A percentile compares a stretch with the other conserved stretches of the same genome.
These are phyloP conservation scores for Prunus davidiana DNA, from an alignment of 306 rosid species.

Conservation along the genomic window DNA sequence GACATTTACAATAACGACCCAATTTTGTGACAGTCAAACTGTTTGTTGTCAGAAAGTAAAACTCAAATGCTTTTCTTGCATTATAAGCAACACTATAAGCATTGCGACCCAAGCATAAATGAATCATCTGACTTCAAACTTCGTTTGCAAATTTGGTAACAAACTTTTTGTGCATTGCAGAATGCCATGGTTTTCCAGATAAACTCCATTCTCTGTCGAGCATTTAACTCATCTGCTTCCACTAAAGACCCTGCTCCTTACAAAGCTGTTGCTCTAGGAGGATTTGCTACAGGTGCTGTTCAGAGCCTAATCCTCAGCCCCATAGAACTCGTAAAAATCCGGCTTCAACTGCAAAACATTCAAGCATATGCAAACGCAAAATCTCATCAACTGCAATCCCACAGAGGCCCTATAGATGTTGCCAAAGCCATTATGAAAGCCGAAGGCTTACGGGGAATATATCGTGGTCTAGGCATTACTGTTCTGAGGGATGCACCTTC, in stretches of 20 bases:
- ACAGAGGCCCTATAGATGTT: conserved; percentile 42
- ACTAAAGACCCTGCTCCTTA: conserved; percentile 60
- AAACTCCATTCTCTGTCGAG: conserved; percentile 66
- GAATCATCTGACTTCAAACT: too few species aligned
- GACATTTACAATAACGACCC: background rate
- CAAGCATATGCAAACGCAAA: background rate
- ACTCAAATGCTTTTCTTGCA: background rate
- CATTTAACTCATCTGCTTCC: conserved; percentile 41
- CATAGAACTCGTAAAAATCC: conserved; percentile 66
- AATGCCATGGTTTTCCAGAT: conserved; percentile 84
- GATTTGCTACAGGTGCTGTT: conserved; percentile 66
- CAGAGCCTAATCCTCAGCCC: conserved; percentile 68
- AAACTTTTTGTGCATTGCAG: conserved; percentile 33
- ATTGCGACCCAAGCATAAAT: background rate
- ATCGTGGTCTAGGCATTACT: conserved; percentile 66
- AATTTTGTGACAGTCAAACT: background rate
- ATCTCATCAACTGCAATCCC: conserved; percentile 19
- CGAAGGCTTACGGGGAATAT: conserved; percentile 63
- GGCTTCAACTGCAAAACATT: conserved; percentile 52
- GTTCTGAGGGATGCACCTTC: conserved; percentile 67
- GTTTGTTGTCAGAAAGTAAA: background rate
- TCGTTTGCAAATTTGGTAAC: background rate
- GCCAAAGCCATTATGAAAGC: conserved; percentile 52
- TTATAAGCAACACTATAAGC: background rate
- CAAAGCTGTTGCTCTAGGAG: conserved; percentile 72